Evolutionary conservation across 352 stramenopile genomes (phyloP), one percentile per base, ranked within the genome.

Genomic region (Pythium rhizo-oryzae): DNA sequence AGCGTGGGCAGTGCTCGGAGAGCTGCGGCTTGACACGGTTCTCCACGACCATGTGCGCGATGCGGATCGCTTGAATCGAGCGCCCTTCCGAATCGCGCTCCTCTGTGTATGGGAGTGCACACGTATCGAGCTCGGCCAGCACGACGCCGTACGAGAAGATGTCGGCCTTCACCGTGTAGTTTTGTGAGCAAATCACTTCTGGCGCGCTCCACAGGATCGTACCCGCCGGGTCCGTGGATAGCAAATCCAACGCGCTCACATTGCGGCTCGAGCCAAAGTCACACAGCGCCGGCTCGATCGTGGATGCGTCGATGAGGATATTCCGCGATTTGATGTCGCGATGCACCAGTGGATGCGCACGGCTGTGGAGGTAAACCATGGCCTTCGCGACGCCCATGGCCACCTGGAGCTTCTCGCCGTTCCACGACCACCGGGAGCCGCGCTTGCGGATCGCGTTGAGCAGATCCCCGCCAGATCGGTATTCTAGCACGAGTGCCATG

Each of bases 91-190:
- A 71, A 24, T 68, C 56, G 15, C 63, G 46, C 37, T 70, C 63
- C 7, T 70, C 53, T 3, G 46, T 74, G 43, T 78, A 75, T 19
- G 80, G 68, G n/a, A 82, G 30, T 28, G 59, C 62, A 35, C 78
- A 81, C 5, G 80, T 87, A 62, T 90, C 82, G n/a, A 90, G 65
- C 59, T 84, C 77, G 8, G 80, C 78, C 41, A 90, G 44, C 35
- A 90, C 59, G 35, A 85, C 70, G 8, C 81, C 81, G 21, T 88
- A 84, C 49, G 81, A 86, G 64, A 86, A 90, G 2, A 90, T 70
- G 37, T 90, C 79, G 7, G 76, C 68, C 25, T 85, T 82, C 25
- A 71, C 64, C 13, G 81, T 79, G 51, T 77, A 85, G 0, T 67
- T 52, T 23, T 74, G 59, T 0, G 67, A 70, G 33, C 44, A 62